Conservation (phyloP, 768 basidiomycete species). For the Lentinus tigrinus region DNA sequence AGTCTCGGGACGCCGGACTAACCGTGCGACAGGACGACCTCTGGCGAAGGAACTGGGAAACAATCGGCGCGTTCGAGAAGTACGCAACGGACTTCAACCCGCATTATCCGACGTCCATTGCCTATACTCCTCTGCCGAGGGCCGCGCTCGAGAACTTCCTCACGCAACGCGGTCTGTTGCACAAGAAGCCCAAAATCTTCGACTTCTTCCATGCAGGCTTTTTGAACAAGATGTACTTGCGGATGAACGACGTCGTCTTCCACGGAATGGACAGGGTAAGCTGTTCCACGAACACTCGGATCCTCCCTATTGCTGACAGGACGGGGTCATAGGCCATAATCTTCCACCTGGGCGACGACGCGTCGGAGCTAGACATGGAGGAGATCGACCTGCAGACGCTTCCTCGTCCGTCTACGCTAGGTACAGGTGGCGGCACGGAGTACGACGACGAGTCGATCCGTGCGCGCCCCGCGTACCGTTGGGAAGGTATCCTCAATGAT, state of each 20-base stretch:
- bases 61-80: constrained; percentile 46
- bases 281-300: background rate
- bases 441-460: constrained; percentile 62
- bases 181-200: constrained; percentile 39
- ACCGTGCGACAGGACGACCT: constrained; percentile 58
- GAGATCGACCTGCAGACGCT: constrained; percentile 56
- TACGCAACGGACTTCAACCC: constrained; percentile 68
- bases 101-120: constrained; percentile 68
- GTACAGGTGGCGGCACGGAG: constrained; percentile 71
- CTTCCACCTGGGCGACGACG: constrained; percentile 60
- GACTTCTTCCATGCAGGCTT: constrained; percentile 64
- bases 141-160: constrained; percentile 65
- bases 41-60: constrained; percentile 68
- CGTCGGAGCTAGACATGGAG: constrained; percentile 58
- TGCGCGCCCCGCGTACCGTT: constrained; percentile 60
- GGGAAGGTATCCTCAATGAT: constrained; percentile 69
- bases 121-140: constrained; percentile 67
- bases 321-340: constrained; percentile 49
- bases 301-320: background rate
- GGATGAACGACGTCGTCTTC: constrained; percentile 68
- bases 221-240: constrained; percentile 69
- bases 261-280: constrained; percentile 50
- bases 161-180: constrained; percentile 55
- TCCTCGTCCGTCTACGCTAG: constrained; percentile 51
- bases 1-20: background rate